phyloP scores from a whole-genome alignment of 441 rosid genomes.

The Bocquillonia castaneifolia region DNA sequence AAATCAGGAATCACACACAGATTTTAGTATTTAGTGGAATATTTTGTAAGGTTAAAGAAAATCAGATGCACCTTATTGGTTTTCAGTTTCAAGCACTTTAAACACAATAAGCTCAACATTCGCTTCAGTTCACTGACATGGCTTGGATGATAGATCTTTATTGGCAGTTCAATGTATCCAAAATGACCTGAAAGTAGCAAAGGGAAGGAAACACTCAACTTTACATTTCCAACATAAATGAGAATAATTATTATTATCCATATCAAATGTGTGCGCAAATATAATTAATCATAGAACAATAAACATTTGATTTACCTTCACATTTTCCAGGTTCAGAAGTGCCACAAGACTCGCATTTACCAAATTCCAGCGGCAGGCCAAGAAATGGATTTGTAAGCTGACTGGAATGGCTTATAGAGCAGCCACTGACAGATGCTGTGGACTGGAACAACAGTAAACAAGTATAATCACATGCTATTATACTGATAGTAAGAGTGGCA shows the following conservation, averaged over 20 bases:
- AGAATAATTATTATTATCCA: neutral
- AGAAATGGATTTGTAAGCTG: slow-evolving; percentile 83
- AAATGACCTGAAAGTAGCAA: slow-evolving; percentile 73
- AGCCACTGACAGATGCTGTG: slow-evolving; percentile 67
- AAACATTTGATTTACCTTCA: slow-evolving; percentile 56
- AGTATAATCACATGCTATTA: neutral
- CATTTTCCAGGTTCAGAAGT: slow-evolving; percentile 77
- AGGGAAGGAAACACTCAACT: slow-evolving; percentile 18
- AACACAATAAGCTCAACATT: slow-evolving; percentile 71
- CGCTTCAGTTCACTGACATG: slow-evolving; percentile 72
- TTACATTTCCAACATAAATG: neutral
- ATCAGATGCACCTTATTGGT: slow-evolving; percentile 49
- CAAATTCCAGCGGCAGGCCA: slow-evolving; percentile 88
- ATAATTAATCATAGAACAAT: neutral
- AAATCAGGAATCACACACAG: neutral
- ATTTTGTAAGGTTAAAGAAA: neutral
- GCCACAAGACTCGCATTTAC: slow-evolving; percentile 93
- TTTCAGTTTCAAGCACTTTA: slow-evolving; percentile 83
- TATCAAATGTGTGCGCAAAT: neutral
- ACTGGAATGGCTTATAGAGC: slow-evolving; percentile 63
- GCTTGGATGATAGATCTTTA: slow-evolving; percentile 85
- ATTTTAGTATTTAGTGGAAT: neutral
- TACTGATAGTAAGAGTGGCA: neutral
- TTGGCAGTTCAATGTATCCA: slow-evolving; percentile 80
- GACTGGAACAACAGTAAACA: slow-evolving; percentile 35